phyloP scores from a whole-genome alignment of 306 rosid species.

The Malus asiatica region DNA sequence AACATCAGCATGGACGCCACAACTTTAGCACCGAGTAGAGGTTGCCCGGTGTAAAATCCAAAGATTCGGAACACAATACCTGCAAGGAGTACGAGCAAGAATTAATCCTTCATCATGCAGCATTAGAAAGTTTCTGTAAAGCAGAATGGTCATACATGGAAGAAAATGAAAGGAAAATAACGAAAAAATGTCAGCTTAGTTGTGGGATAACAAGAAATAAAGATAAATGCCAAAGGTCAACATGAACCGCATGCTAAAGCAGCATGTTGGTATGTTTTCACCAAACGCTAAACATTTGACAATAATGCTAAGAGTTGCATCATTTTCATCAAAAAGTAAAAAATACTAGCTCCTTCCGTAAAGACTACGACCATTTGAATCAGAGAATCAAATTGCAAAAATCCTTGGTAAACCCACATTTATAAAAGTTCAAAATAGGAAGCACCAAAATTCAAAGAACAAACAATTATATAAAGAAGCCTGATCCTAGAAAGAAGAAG shows the following conservation, averaged over 20 bases:
- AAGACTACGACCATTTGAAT: neutral
- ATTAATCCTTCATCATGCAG: conserved; percentile 13
- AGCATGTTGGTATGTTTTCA: neutral
- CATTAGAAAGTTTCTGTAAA: neutral
- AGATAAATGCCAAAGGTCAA: too few species aligned
- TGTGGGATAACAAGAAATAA: too few species aligned
- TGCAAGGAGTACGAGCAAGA: conserved; percentile 36
- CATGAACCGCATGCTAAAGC: neutral
- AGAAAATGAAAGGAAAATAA: neutral
- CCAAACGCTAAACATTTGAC: neutral
- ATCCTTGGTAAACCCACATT: neutral
- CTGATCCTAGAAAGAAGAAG: neutral
- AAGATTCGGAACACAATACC: conserved; percentile 79
- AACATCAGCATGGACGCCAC: conserved; percentile 91
- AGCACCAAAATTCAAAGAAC: neutral
- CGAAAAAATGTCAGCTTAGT: too few species aligned
- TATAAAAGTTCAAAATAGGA: neutral
- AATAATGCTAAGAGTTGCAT: neutral
- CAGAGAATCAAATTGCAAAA: neutral
- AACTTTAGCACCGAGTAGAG: conserved; percentile 92
- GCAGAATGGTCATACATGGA: neutral
- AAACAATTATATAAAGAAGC: neutral
- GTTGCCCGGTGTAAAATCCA: conserved; percentile 88
- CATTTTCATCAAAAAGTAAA: neutral
- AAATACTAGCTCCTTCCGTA: neutral